These are phyloP conservation scores for Lignosus rhinocerotis DNA, from an alignment of 1,284 basidiomycete species.

Conservation along the genomic window DNA sequence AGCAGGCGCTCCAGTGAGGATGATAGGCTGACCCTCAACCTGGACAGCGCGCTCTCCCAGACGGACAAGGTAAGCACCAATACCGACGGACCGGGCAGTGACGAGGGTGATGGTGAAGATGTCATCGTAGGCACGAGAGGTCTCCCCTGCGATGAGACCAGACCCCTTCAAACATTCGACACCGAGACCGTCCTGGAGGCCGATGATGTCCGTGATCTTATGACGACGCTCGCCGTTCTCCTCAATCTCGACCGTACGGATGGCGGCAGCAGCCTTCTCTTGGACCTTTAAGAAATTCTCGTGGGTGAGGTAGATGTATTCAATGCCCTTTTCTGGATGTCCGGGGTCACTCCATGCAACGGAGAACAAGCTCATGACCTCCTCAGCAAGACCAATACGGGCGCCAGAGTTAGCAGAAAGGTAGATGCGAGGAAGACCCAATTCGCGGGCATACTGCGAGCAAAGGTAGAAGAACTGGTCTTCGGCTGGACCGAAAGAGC, in stretches of 20 bases:
- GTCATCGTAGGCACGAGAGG: constrained; percentile 96
- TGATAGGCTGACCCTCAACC: constrained; percentile 99
- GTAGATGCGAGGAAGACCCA: constrained; percentile 92
- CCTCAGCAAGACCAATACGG: constrained; percentile 94
- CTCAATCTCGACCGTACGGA: constrained; percentile 84
- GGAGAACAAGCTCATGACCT: constrained; percentile 87
- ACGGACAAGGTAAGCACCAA: constrained; percentile 98
- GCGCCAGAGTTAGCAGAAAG: constrained; percentile 99
- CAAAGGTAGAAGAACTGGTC: constrained; percentile 97
- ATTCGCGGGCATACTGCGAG: constrained; percentile 88
- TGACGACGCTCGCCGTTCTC: constrained; percentile 86
- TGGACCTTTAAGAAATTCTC: constrained; percentile 84
- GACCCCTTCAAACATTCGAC: constrained; percentile 96
- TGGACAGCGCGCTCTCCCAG: constrained; percentile 98
- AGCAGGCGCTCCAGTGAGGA: constrained; percentile 95
- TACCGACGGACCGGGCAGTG: constrained; percentile 98
- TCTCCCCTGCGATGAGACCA: constrained; percentile 98
- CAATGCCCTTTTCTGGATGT: constrained; percentile 92
- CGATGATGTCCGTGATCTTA: constrained; percentile 97
- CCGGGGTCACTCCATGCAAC: constrained; percentile 86
- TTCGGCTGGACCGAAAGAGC: constrained; percentile 95
- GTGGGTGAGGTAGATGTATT: constrained; percentile 93
- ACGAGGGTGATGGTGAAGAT: constrained; percentile 99
- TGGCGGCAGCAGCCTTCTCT: constrained; percentile 76
- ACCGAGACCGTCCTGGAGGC: constrained; percentile 95